Base-by-base conservation (phyloP, 805 yeast species). In the Suhomyces pyralidae region DNA sequence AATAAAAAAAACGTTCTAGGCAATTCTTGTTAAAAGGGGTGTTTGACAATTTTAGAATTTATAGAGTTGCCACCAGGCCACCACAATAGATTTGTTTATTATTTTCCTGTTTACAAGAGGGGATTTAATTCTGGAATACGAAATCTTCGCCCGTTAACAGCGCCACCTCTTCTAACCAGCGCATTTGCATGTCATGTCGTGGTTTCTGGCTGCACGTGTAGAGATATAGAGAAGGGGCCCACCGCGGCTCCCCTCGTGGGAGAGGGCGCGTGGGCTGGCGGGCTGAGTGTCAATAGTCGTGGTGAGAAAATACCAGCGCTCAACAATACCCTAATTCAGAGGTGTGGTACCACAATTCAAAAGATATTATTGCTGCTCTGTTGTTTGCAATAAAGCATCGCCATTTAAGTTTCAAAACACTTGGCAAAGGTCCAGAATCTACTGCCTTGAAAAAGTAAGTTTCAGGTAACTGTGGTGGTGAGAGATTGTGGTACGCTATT, bases 201-300 rank as follows among this genome's bases (percentile, higher is more conserved):
- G 36, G 15, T 32, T 14, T 38, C 7, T 5, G 17, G n/a, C 42
- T 38, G 17, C 42, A 38, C 42, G 42, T 38, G 42, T 38, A 19
- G 42, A n/a, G 24, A 15, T 14, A 5, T 10, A 38, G 42, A 19
- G 42, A 17, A 19, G 3, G 14, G 15, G 3, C 22, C 22, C 24
- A 38, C 42, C 42, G 42, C 42, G 42, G 19, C 42, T 19, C 24
- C 42, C 42, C 42, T 38, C 42, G 42, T 38, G 42, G 42, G 42
- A 15, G 40, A 34, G 20, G 9, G 42, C 42, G 24, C n/a, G 40
- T 36, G 19, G 24, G 42, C 24, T 36, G 17, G 40, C 24, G 42
- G 42, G 42, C 42, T 26, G 28, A 26, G 28, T 26, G 5, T 36
- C 17, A 38, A 38, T 17, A 5, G 42, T 38, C 42, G 42, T 19